phyloP scores from a whole-genome alignment of 371 early-diverging fungal species.

The Mucor lusitanicus region DNA sequence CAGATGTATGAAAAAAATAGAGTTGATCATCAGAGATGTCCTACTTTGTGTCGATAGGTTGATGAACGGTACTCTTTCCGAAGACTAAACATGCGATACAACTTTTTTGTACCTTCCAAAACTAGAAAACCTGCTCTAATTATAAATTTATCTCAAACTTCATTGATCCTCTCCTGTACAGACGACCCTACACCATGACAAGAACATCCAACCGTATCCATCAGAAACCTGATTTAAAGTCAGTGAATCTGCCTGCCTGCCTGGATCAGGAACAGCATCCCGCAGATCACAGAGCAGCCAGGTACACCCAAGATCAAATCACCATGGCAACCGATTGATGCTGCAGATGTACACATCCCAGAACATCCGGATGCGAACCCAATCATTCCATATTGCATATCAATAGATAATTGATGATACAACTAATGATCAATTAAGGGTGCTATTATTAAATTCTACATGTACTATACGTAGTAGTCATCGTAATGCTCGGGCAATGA shows the following conservation, averaged over 20 bases:
- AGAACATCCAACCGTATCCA: not conserved
- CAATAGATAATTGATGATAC: not conserved
- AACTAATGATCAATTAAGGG: not conserved
- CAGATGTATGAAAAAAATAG: not conserved
- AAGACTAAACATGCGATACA: not conserved
- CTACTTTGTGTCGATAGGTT: not conserved
- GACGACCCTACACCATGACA: not conserved
- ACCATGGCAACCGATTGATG: not conserved
- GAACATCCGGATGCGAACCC: not conserved
- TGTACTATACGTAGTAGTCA: no score
- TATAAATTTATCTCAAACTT: no score
- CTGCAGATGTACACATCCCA: not conserved
- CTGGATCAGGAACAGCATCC: no score
- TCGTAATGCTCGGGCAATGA: not conserved
- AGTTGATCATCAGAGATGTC: not conserved
- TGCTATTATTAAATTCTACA: not conserved
- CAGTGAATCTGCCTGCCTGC: no score
- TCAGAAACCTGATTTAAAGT: not conserved
- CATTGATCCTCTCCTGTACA: no score
- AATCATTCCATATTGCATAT: not conserved
- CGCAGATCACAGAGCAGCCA: no score
- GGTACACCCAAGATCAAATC: not conserved
- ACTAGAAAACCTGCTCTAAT: no score
- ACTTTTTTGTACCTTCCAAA: no score
- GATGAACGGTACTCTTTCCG: not conserved